Conservation (phyloP, 768 basidiomycete species). For the Leccinum subtestaceum region DNA sequence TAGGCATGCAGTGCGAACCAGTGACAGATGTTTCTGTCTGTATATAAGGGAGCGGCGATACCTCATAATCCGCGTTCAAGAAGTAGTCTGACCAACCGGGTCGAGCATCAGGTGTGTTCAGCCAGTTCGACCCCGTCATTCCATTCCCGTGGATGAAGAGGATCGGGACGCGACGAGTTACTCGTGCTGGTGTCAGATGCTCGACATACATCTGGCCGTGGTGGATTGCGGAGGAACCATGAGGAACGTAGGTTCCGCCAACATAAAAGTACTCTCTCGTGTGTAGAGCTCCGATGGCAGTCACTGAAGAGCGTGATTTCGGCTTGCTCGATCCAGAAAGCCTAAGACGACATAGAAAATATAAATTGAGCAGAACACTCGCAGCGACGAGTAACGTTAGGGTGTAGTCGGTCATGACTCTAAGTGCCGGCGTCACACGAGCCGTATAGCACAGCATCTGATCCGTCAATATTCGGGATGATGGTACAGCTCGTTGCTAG, state of each 20-base stretch:
- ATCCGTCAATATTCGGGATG: not conserved
- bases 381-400: slow-evolving; percentile 5
- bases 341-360: slow-evolving; percentile 11
- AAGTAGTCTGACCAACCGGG: slow-evolving; percentile 60
- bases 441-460: not conserved
- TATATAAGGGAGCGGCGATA: slow-evolving; percentile 13
- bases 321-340: not conserved
- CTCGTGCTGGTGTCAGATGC: slow-evolving; percentile 41
- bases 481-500: not conserved
- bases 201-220: slow-evolving; percentile 54
- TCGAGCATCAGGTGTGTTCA: slow-evolving; percentile 54
- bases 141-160: slow-evolving; percentile 50
- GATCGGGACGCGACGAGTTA: slow-evolving; percentile 40
- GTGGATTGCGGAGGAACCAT: slow-evolving; percentile 37
- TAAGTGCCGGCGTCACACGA: not conserved
- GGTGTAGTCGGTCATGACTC: not conserved
- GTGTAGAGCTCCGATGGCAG: slow-evolving; percentile 37
- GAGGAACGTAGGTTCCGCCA: slow-evolving; percentile 39
- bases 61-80: slow-evolving; percentile 48
- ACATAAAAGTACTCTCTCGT: slow-evolving; percentile 48
- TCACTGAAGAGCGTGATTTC: not conserved
- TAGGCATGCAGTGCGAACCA: slow-evolving; percentile 55
- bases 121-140: slow-evolving; percentile 51
- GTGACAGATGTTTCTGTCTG: slow-evolving; percentile 42
- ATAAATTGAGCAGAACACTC: slow-evolving; percentile 20